These are phyloP conservation scores for Phytophthora aleatoria DNA, from an alignment of 352 stramenopile genomes.

Conservation along the genomic window DNA sequence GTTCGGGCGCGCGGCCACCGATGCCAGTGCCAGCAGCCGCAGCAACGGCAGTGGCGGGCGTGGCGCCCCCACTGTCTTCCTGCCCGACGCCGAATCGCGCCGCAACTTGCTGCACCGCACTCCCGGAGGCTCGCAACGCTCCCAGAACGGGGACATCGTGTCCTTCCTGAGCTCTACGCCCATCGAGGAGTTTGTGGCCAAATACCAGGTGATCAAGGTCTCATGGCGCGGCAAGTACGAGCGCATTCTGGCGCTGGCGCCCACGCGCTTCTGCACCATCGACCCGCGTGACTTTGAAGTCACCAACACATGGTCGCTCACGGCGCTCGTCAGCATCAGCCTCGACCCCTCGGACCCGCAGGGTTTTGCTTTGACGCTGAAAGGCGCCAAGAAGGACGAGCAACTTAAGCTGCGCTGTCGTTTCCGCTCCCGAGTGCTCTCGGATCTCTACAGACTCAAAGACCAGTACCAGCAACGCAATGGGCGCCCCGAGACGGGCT, in stretches of 20 bases:
- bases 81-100: constrained; percentile 31
- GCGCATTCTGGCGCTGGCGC: constrained; percentile 79
- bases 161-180: constrained; percentile 35
- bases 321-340: constrained; percentile 52
- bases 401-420: constrained; percentile 80
- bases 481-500: constrained; percentile 40
- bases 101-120: constrained; percentile 12
- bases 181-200: constrained; percentile 84
- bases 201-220: constrained; percentile 86
- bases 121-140: constrained; percentile 9
- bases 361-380: constrained; percentile 67
- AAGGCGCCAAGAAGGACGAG: constrained; percentile 85
- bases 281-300: constrained; percentile 88
- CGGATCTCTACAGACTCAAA: constrained; percentile 76
- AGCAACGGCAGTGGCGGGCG: constrained; percentile 6
- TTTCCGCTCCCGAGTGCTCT: constrained; percentile 78
- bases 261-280: constrained; percentile 86
- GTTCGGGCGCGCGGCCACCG: constrained; percentile 9
- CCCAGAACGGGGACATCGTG: constrained; percentile 1
- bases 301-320: constrained; percentile 86
- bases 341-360: constrained; percentile 66
- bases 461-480: constrained; percentile 54
- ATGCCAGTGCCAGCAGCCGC: constrained; percentile 6
- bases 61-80: constrained; percentile 5
- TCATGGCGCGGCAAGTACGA: constrained; percentile 90